Evolutionary conservation across 768 basidiomycete species (phyloP).

Genomic region (Mycena galericulata): DNA sequence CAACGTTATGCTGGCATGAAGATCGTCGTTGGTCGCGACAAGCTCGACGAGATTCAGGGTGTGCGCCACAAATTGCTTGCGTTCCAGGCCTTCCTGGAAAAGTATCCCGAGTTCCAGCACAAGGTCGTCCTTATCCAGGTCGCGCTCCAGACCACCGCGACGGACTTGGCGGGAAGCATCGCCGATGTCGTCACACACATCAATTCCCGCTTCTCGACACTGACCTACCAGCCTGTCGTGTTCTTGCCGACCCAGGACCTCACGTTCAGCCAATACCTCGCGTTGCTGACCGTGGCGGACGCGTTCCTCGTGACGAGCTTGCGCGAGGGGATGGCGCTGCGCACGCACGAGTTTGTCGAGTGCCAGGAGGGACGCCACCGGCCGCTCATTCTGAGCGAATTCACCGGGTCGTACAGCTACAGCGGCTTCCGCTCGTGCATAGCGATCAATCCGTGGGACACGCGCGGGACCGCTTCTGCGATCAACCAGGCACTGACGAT

Average conservation of each 20-base stretch:
- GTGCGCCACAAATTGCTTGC: constrained; percentile 87
- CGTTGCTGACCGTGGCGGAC: constrained; percentile 83
- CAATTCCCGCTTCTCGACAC: constrained; percentile 84
- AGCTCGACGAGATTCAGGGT: constrained; percentile 90
- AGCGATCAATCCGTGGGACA: constrained; percentile 89
- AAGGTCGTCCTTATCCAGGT: constrained; percentile 91
- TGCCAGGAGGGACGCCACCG: constrained; percentile 80
- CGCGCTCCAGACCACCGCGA: constrained; percentile 85
- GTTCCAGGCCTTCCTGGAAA: constrained; percentile 85
- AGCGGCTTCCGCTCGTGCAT: constrained; percentile 90
- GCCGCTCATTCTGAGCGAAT: constrained; percentile 87
- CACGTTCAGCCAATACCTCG: constrained; percentile 89
- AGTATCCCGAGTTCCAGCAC: constrained; percentile 82
- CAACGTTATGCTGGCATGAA: constrained; percentile 90
- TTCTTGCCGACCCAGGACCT: constrained; percentile 88
- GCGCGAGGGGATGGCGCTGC: constrained; percentile 89
- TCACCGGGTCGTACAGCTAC: constrained; percentile 89
- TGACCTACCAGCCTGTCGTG: constrained; percentile 90
- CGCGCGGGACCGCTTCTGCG: constrained; percentile 84
- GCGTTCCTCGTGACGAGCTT: constrained; percentile 88
- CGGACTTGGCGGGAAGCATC: constrained; percentile 79
- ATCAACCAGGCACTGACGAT: constrained; percentile 85
- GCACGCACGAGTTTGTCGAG: constrained; percentile 87
- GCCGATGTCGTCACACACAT: constrained; percentile 83
- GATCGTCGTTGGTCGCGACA: constrained; percentile 89